Conservation (phyloP, 2,329 filamentous ascomycete genomes). For the Malbranchea cinnamomea region DNA sequence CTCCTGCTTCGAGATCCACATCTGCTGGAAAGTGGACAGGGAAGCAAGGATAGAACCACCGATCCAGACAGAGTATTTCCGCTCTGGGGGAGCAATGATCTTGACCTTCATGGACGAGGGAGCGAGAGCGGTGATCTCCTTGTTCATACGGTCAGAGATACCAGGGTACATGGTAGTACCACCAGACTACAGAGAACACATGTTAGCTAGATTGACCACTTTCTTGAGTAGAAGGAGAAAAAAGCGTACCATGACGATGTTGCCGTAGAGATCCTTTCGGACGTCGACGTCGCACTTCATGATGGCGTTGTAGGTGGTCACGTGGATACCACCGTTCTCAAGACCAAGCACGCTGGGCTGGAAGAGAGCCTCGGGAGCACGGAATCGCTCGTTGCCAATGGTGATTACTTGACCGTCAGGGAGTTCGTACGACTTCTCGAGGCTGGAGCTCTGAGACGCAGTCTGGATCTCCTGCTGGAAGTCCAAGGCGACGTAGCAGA, state of each 20-base stretch:
- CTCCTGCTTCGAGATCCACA: constrained; percentile 99
- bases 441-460: constrained; percentile 91
- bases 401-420: constrained; percentile 99
- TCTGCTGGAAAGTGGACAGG: constrained; percentile 99
- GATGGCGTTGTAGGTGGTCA: constrained; percentile 99
- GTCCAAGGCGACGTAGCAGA: constrained; percentile 99
- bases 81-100: constrained; percentile 99
- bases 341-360: constrained; percentile 96
- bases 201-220: constrained; percentile 3
- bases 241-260: constrained; percentile 95
- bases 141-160: constrained; percentile 99
- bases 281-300: constrained; percentile 99
- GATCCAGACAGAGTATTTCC: constrained; percentile 99
- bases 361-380: constrained; percentile 98
- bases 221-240: not conserved
- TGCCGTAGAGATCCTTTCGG: constrained; percentile 99
- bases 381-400: constrained; percentile 99
- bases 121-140: constrained; percentile 99
- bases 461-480: constrained; percentile 99
- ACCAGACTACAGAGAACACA: constrained; percentile 56
- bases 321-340: constrained; percentile 97
- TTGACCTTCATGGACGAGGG: constrained; percentile 99
- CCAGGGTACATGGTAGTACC: constrained; percentile 99
- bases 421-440: constrained; percentile 99
- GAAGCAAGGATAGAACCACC: constrained; percentile 99